Conservation (phyloP, 768 basidiomycete genomes). For the Suillus ampliporus region DNA sequence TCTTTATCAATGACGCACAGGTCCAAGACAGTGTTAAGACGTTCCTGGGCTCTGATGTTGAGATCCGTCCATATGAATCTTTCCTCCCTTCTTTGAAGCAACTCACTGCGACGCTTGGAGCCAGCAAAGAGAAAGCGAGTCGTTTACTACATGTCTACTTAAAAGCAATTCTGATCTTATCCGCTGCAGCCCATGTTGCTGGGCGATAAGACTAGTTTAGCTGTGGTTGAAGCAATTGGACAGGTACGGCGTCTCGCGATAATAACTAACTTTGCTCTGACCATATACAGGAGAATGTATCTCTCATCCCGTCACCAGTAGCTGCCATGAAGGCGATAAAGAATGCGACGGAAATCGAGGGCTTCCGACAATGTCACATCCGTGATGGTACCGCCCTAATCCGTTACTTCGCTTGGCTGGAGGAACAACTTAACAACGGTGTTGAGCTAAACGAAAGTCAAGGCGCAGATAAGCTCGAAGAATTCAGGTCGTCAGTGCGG, state of each 20-base stretch:
- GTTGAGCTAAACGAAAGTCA: slow-evolving; percentile 75
- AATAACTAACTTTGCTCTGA: slow-evolving; percentile 7
- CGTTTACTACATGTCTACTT: slow-evolving; percentile 27
- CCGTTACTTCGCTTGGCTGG: slow-evolving; percentile 94
- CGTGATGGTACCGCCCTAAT: slow-evolving; percentile 89
- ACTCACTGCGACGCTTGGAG: slow-evolving; percentile 44
- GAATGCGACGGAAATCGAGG: slow-evolving; percentile 81
- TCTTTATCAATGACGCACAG: slow-evolving; percentile 71
- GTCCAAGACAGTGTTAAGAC: slow-evolving; percentile 45
- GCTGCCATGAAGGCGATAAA: slow-evolving; percentile 84
- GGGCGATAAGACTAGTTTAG: slow-evolving; percentile 78
- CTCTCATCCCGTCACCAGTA: slow-evolving; percentile 71
- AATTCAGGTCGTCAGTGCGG: slow-evolving; percentile 76
- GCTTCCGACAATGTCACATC: slow-evolving; percentile 88
- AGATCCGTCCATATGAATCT: slow-evolving; percentile 70
- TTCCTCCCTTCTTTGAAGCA: slow-evolving; percentile 70
- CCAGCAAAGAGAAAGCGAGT: slow-evolving; percentile 40
- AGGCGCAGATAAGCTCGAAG: slow-evolving; percentile 78
- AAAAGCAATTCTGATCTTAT: background rate
- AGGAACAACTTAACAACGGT: slow-evolving; percentile 74
- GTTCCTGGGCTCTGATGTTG: slow-evolving; percentile 63
- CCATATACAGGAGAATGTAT: slow-evolving; percentile 57
- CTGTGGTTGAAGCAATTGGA: slow-evolving; percentile 82
- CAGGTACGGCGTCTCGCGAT: slow-evolving; percentile 46
- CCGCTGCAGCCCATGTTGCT: slow-evolving; percentile 70